A percentile compares a stretch with the other conserved stretches of the same genome.
These are phyloP conservation scores for Lodderomyces oxycetoniae DNA, from an alignment of 1,139 yeast species.

Conservation along the genomic window DNA sequence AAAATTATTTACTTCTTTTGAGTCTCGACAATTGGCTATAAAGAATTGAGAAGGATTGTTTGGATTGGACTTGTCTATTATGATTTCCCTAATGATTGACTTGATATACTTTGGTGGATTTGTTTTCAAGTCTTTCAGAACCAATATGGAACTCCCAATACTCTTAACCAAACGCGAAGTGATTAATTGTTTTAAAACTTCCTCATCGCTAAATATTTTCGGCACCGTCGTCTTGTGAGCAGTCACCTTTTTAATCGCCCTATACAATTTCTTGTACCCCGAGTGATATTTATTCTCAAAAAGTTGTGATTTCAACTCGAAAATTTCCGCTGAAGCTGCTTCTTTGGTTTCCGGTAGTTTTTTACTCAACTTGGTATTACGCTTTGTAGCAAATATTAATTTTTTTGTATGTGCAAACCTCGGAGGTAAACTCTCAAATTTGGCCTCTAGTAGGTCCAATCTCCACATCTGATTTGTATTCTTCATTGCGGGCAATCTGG, in stretches of 20 bases:
- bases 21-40: slow-evolving; percentile 40
- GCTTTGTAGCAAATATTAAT: slow-evolving; percentile 40
- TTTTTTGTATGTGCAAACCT: slow-evolving; percentile 52
- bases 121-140: slow-evolving; percentile 23
- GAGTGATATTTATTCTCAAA: slow-evolving; percentile 51
- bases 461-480: slow-evolving; percentile 36
- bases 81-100: slow-evolving; percentile 18
- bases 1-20: slow-evolving; percentile 38
- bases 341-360: slow-evolving; percentile 34
- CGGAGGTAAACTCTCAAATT: slow-evolving; percentile 41
- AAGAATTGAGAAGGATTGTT: slow-evolving; percentile 49
- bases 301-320: slow-evolving; percentile 40
- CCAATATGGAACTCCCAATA: slow-evolving; percentile 22
- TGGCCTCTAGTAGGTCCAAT: slow-evolving; percentile 48
- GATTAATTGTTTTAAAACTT: slow-evolving; percentile 23
- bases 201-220: slow-evolving; percentile 19
- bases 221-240: slow-evolving; percentile 18
- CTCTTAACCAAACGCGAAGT: slow-evolving; percentile 32
- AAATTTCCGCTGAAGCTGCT: slow-evolving; percentile 42
- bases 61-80: slow-evolving; percentile 25
- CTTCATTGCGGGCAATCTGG: slow-evolving; percentile 9
- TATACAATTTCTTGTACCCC: slow-evolving; percentile 37
- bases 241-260: slow-evolving; percentile 28
- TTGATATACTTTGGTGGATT: slow-evolving; percentile 34
- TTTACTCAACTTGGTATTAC: slow-evolving; percentile 40